phyloP scores from a whole-genome alignment of 306 rosid species.

The Cicer judaicum region DNA sequence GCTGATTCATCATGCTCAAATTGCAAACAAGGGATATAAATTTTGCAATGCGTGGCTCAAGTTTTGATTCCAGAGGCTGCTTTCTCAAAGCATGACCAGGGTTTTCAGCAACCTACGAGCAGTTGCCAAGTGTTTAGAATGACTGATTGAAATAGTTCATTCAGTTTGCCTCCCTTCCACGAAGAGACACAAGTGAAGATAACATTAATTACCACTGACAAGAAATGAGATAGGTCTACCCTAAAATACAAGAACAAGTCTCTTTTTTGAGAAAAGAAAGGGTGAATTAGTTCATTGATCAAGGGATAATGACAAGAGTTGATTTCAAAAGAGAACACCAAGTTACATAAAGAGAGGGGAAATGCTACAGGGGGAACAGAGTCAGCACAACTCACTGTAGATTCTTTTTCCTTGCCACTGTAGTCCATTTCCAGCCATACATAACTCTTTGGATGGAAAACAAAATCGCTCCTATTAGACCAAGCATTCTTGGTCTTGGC shows the following conservation, averaged over 20 bases:
- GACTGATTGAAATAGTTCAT: slow-evolving; percentile 18
- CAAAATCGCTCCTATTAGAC: slow-evolving; percentile 63
- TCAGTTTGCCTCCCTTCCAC: slow-evolving; percentile 3
- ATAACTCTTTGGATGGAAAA: slow-evolving; percentile 66
- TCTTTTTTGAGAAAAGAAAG: slow-evolving; percentile 5
- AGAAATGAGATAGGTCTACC: slow-evolving; percentile 8
- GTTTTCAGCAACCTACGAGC: slow-evolving; percentile 62
- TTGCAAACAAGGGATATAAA: slow-evolving; percentile 92
- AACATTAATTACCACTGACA: slow-evolving; percentile 13
- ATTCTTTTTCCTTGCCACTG: slow-evolving; percentile 57
- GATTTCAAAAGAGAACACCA: slow-evolving; percentile 25
- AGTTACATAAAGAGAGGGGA: slow-evolving; percentile 32
- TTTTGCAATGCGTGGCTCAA: slow-evolving; percentile 75
- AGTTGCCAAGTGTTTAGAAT: slow-evolving; percentile 43
- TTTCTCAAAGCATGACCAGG: slow-evolving; percentile 48
- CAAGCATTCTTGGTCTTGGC: slow-evolving; percentile 82
- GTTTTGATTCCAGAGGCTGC: slow-evolving; percentile 72
- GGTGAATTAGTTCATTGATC: slow-evolving; percentile 18
- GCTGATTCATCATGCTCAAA: slow-evolving; percentile 94
- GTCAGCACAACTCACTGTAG: slow-evolving; percentile 62
- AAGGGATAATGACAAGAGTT: background rate
- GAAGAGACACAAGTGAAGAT: slow-evolving; percentile 21
- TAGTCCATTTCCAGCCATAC: slow-evolving; percentile 96
- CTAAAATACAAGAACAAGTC: slow-evolving; percentile 15
- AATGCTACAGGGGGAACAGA: slow-evolving; percentile 33